Conservation (phyloP, 2,329 filamentous ascomycete species). For the Thelonectria rubi region DNA sequence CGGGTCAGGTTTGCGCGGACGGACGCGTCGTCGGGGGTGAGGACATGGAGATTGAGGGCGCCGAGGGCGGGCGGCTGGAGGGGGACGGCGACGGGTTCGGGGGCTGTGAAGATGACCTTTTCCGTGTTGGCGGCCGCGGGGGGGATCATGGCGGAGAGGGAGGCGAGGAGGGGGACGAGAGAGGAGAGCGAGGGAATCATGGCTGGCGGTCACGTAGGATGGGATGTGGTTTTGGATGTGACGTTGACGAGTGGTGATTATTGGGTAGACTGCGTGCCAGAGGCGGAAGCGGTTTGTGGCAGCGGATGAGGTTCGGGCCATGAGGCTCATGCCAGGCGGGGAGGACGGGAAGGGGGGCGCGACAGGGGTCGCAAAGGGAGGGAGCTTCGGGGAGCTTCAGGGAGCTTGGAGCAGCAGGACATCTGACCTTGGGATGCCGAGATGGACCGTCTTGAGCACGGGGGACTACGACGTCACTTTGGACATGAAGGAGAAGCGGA, state of each 20-base stretch:
- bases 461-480: neutral
- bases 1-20: slow-evolving; percentile 73
- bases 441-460: slow-evolving; percentile 1
- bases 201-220: neutral
- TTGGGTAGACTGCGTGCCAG: no score
- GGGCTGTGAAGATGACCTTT: slow-evolving; percentile 87
- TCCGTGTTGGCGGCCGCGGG: slow-evolving; percentile 76
- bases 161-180: slow-evolving; percentile 15
- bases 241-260: neutral
- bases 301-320: slow-evolving; percentile 17
- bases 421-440: slow-evolving; percentile 5
- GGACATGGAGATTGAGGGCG: slow-evolving; percentile 69
- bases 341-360: neutral
- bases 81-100: slow-evolving; percentile 65
- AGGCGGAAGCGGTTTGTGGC: slow-evolving; percentile 1
- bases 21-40: slow-evolving; percentile 65
- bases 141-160: slow-evolving; percentile 28
- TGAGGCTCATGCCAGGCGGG: slow-evolving; percentile 18
- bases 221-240: neutral
- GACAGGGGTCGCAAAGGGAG: slow-evolving; percentile 3
- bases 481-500: neutral
- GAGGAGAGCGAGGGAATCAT: slow-evolving; percentile 23
- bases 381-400: neutral
- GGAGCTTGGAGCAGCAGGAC: slow-evolving; percentile 23
- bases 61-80: slow-evolving; percentile 48